Base-by-base conservation (phyloP, 352 stramenopile genomes). In the Aphanomyces invadans region DNA sequence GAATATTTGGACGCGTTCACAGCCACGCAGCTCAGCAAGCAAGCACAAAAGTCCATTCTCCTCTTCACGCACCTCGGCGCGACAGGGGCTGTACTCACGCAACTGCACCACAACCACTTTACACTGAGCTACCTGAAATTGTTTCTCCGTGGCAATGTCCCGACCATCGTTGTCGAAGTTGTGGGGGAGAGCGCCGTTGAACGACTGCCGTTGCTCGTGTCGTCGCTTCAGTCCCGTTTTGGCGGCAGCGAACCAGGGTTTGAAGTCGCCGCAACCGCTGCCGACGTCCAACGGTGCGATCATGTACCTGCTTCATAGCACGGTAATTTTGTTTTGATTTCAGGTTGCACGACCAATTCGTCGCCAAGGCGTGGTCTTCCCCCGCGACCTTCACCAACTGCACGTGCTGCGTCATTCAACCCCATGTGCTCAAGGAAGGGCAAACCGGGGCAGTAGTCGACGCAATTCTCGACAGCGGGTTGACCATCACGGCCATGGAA, bases 361-460 rank as follows among this genome's bases (percentile, higher is more conserved):
- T 67, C 12, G 60, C 52, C 7, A 67, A 67, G 26, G 9, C 60
- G 32, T 67, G 60, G 60, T 29, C 60, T 1, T 65, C 72, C 11
- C 95, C 88, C 0, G 89, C 89, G 1, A 88, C 75, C 0, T 90
- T 90, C 33, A 81, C 95, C 57, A 87, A 84, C 74, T 97, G 89
- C 65, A 97, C 90, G 1, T 97, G 88, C 70, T 96, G 89, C 48
- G 81, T 98, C 3, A 83, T 98, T 5, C 83, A 96, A 55, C 92
- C 91, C 4, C 94, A 98, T 66, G 85, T 92, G n/a, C 75, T 98
- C 4, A 97, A 95, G 65, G 85, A 90, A 69, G 83, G 80, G 3
- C 52, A 87, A 4, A 75, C 76, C 0, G 92, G 92, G 19, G 71
- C 87, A 26, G 89, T 98, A 11, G 71, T 98, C 5, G 74, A 90